A percentile compares a stretch with the other conserved stretches of the same genome.
Evolutionary conservation across 2,329 filamentous ascomycete genomes (phyloP).

Genomic region (Colletotrichum incanum): DNA sequence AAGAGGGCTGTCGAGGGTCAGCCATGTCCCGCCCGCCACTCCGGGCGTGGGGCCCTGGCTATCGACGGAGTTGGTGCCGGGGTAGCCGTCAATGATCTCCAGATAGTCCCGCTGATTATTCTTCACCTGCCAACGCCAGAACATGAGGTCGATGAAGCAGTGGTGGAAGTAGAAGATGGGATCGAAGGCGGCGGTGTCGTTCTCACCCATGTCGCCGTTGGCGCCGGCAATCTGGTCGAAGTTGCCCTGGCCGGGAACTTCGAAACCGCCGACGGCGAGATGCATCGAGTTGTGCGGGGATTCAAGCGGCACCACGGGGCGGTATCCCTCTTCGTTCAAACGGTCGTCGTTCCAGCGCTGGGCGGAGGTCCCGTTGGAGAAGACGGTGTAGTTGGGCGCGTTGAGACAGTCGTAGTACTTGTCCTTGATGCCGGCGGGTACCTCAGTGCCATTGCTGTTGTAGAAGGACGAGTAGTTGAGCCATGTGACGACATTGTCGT

Average conservation of each 20-base stretch:
- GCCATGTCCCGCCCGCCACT: constrained; percentile 25
- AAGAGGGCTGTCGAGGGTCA: constrained; percentile 39
- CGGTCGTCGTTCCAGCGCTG: constrained; percentile 38
- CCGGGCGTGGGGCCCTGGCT: constrained; percentile 37
- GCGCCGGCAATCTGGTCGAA: constrained; percentile 44
- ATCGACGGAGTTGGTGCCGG: constrained; percentile 41
- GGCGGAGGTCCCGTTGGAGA: constrained; percentile 50
- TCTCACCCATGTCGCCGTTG: constrained; percentile 54
- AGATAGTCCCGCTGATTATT: constrained; percentile 27
- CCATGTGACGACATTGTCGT: constrained; percentile 47
- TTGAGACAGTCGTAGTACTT: constrained; percentile 46
- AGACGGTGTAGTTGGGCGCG: constrained; percentile 53
- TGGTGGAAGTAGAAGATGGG: constrained; percentile 54
- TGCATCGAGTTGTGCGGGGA: constrained; percentile 49
- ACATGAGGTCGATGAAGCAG: constrained; percentile 50
- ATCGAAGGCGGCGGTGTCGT: constrained; percentile 55
- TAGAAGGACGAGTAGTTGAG: constrained; percentile 17
- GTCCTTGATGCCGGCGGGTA: constrained; percentile 28
- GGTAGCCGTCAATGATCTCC: constrained; percentile 32
- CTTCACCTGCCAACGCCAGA: constrained; percentile 51
- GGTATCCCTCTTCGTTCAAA: constrained; percentile 29
- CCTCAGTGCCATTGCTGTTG: constrained; percentile 5
- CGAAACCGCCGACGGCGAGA: constrained; percentile 49
- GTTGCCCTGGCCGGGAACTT: background rate
- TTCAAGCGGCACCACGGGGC: constrained; percentile 47